These are phyloP conservation scores for Tulasnella sp. DNA, from an alignment of 768 basidiomycete genomes.

Conservation along the genomic window DNA sequence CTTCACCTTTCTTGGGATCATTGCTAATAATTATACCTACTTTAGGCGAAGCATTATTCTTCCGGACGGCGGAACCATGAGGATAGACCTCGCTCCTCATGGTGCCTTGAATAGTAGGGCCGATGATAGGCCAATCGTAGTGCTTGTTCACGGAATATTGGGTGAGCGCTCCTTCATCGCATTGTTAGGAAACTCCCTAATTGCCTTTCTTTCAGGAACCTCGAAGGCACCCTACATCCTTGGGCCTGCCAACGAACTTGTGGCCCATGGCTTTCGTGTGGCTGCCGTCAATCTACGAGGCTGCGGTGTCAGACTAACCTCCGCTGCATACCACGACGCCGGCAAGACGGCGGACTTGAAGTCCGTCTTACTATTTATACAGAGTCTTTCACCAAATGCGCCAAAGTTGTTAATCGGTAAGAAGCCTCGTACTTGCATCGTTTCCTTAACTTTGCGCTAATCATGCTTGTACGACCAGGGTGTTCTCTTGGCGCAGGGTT, in stretches of 20 bases:
- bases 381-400: not conserved
- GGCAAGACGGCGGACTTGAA: not conserved
- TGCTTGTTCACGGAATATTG: not conserved
- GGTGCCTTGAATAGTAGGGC: not conserved
- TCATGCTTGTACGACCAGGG: not conserved
- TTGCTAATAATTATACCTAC: too few relatives aligned
- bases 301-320: not conserved
- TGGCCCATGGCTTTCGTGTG: not conserved
- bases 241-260: not conserved
- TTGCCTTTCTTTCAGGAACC: not conserved
- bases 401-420: not conserved
- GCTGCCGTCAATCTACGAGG: not conserved
- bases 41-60: not conserved
- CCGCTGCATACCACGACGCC: not conserved
- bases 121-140: not conserved
- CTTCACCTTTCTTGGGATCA: too few relatives aligned
- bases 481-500: not conserved
- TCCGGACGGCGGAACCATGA: not conserved
- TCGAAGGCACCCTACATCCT: not conserved
- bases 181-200: not conserved
- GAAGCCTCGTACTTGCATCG: not conserved
- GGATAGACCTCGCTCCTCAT: not conserved
- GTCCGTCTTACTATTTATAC: not conserved
- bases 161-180: not conserved
- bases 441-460: not conserved